Base-by-base conservation (phyloP, 345 rosid genomes). In the Geranium brycei region DNA sequence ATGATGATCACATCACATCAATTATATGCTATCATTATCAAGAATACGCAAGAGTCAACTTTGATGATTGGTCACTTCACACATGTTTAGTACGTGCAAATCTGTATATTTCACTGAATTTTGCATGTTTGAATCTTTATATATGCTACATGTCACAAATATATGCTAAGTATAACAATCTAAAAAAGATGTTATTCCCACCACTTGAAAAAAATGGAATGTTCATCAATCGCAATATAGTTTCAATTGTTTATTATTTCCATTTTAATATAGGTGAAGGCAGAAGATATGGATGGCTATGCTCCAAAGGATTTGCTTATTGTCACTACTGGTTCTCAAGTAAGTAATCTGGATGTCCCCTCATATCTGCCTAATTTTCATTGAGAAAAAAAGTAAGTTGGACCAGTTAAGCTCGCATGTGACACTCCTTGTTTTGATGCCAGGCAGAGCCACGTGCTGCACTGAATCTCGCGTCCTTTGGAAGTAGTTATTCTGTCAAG, bases 401-500 rank as follows among this genome's bases (percentile, higher is more conserved):
- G 19, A 23, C 41, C 28, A 31, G 17, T 47, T 13, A 47, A 65
- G 68, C 62, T 73, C 35, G 71, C 62, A 35, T 73, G 71, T 77
- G 76, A 80, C 74, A 63, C n/a, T 67, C 60, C 65, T 57, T 66
- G 58, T 65, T 71, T 13, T 40, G 61, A 73, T 70, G 82, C 79
- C 96, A 93, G 99, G 99, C 99, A 85, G 97, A 93, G 79, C 97
- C 97, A 71, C 97, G 91, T 12, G 96, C 95, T 53, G 96, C 99
- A 67, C 73, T 93, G 79, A 93, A 90, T 85, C 96, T 90, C 73
- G 97, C 97, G 58, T 93, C 99, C 15, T 89, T 81, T 81, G 99
- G 97, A 68, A 81, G 86, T 62, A 87, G 97, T 75, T 87, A 86
- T 69, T 77, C 95, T 57, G 84, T 93, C 78, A 93, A 90, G 78